These are phyloP conservation scores for Phoenix dactylifera DNA, from an alignment of 176 grass and related monocot species.

Conservation along the genomic window DNA sequence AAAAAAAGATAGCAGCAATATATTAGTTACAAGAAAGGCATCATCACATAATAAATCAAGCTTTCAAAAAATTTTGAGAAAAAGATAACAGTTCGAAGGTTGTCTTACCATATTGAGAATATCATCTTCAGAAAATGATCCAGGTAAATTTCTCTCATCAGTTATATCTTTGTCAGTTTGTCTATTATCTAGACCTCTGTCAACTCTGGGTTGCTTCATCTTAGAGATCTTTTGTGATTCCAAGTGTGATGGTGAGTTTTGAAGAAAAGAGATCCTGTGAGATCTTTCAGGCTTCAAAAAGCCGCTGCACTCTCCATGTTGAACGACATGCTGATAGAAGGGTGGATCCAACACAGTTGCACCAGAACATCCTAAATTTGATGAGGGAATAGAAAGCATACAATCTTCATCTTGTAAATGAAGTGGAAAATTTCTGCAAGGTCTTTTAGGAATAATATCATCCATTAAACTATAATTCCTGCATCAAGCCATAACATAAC, in stretches of 20 bases:
- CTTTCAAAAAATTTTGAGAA: no score
- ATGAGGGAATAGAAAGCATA: not conserved
- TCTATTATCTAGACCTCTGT: no score
- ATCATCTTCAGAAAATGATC: conserved; percentile 2
- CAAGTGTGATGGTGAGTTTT: no score
- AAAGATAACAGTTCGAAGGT: no score
- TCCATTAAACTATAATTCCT: conserved; percentile 3
- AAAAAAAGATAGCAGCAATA: no score
- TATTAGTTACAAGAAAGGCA: no score
- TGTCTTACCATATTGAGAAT: conserved; percentile 2
- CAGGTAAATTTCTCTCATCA: not conserved
- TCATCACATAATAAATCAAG: no score
- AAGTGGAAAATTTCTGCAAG: not conserved
- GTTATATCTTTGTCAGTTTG: not conserved
- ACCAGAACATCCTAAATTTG: not conserved
- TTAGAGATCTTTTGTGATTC: no score
- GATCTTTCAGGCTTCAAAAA: no score
- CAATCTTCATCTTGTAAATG: conserved; percentile 1
- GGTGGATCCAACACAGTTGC: not conserved
- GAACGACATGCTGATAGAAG: not conserved
- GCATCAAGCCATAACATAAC: not conserved
- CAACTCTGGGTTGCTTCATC: no score
- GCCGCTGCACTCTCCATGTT: not conserved
- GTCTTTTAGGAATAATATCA: not conserved
- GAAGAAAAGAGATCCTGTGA: not conserved